Conservation (phyloP, 306 rosid species). For the barrel medic (Medicago truncatula) region MtrunA17r5.0-ANR NC_053047.1:669001-669500, state of each 20-base stretch:
- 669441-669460: neutral
- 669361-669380: too few relatives aligned
- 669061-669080: constrained; percentile 93
- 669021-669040: constrained; percentile 22
- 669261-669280: too few relatives aligned
- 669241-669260: neutral
- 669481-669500: neutral
- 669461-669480: constrained; percentile 20
- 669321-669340: neutral
- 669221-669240: constrained; percentile 41
- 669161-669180: constrained; percentile 93
- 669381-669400: too few relatives aligned
- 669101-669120: constrained; percentile 98
- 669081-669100: constrained; percentile 94
- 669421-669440: too few relatives aligned
- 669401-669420: too few relatives aligned
- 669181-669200: constrained; percentile 97
- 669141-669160: constrained; percentile 98
- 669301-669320: too few relatives aligned
- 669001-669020: constrained; percentile 6
- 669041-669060: constrained; percentile 83
- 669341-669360: neutral
- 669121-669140: constrained; percentile 98
- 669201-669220: constrained; percentile 99
- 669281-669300: too few relatives aligned